Conservation (phyloP, 306 rosid species). For the Canavalia ensiformis region DNA sequence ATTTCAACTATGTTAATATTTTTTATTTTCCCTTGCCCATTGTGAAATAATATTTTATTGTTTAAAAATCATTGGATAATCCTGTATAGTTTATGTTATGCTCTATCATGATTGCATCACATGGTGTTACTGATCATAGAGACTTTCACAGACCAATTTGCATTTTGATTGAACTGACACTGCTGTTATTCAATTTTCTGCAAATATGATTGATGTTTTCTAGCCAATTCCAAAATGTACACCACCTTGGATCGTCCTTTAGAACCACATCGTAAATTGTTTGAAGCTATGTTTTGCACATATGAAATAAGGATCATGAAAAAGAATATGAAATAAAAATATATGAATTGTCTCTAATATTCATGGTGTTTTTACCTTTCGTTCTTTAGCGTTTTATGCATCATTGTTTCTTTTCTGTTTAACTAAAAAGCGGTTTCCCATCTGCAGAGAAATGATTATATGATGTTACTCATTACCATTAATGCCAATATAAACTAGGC, state of each 20-base stretch:
- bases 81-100: background rate
- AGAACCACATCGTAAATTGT: conserved; percentile 1
- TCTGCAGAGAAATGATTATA: background rate
- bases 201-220: conserved; percentile 3
- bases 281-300: background rate
- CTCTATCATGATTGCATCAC: conserved; percentile 29
- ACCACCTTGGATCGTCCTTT: conserved; percentile 13
- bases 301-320: background rate
- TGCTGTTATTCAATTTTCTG: conserved; percentile 1
- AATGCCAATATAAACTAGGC: conserved; percentile 5
- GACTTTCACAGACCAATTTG: background rate
- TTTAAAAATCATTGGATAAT: background rate
- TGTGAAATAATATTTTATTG: background rate
- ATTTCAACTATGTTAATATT: conserved; percentile 8
- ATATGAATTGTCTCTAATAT: background rate
- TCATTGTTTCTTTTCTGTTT: background rate
- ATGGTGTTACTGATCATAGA: conserved; percentile 18
- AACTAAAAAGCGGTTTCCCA: background rate
- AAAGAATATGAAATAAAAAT: background rate
- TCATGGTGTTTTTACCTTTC: background rate
- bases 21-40: background rate
- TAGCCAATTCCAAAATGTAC: background rate
- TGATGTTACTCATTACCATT: background rate
- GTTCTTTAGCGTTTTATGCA: background rate
- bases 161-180: conserved; percentile 6